These are phyloP conservation scores for Geranomyces variabilis DNA, from an alignment of 192 early-diverging fungal genomes.

Conservation along the genomic window DNA sequence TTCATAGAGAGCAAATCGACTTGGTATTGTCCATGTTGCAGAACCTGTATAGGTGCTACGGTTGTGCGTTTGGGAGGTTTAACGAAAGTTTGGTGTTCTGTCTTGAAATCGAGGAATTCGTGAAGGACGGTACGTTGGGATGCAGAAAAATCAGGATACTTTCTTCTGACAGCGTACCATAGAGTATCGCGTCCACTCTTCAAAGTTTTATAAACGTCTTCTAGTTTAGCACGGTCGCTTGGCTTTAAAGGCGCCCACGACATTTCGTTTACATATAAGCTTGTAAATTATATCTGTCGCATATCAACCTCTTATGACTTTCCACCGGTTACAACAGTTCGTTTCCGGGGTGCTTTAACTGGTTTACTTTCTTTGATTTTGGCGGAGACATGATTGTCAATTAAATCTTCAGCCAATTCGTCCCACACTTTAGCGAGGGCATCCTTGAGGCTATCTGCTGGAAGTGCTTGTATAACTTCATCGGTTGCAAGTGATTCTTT, in stretches of 20 bases:
- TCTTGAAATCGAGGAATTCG: conserved; percentile 22
- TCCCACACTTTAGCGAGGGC: too few relatives aligned
- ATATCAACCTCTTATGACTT: too few relatives aligned
- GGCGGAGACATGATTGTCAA: too few relatives aligned
- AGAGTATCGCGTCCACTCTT: conserved; percentile 11
- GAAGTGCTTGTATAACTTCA: too few relatives aligned
- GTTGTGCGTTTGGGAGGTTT: conserved; percentile 11
- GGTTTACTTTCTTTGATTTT: too few relatives aligned
- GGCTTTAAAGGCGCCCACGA: background rate
- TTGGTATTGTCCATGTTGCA: background rate
- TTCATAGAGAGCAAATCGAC: background rate
- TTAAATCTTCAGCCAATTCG: too few relatives aligned
- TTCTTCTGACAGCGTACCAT: background rate
- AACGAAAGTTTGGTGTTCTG: background rate
- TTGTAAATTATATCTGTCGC: too few relatives aligned
- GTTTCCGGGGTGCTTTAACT: too few relatives aligned
- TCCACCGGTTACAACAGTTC: too few relatives aligned
- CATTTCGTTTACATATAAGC: background rate
- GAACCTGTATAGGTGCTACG: background rate
- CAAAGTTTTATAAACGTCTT: conserved; percentile 4
- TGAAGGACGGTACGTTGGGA: conserved; percentile 20
- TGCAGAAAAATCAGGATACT: conserved; percentile 4
- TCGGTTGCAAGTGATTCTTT: too few relatives aligned
- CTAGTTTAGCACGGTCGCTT: background rate
- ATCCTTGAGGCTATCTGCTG: background rate